Conservation (phyloP, 352 stramenopile species). For the Phytophthora citricola region DNA sequence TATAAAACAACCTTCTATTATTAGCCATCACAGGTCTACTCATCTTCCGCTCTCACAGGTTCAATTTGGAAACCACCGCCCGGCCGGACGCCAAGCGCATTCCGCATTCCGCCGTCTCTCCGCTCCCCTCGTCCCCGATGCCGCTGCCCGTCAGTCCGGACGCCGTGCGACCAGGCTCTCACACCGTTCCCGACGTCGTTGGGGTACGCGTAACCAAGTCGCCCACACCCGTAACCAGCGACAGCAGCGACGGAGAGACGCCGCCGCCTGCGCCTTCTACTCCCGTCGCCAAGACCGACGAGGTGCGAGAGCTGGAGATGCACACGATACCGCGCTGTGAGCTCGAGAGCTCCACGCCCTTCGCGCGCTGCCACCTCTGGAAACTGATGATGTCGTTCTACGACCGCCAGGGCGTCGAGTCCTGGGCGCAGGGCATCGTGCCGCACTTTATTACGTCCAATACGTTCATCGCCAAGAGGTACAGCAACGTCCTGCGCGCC, state of each 20-base stretch:
- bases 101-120: conserved; percentile 21
- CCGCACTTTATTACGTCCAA: conserved; percentile 98
- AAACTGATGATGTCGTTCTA: conserved; percentile 97
- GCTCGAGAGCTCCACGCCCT: conserved; percentile 91
- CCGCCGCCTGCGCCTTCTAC: conserved; percentile 16
- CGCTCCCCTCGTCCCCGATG: conserved; percentile 19
- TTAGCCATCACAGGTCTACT: neutral
- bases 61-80: conserved; percentile 32
- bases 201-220: conserved; percentile 33
- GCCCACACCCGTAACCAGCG: conserved; percentile 29
- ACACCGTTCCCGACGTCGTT: conserved; percentile 24
- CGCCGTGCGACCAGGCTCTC: conserved; percentile 25
- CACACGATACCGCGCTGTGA: conserved; percentile 60
- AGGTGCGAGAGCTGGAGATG: conserved; percentile 46
- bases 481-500: conserved; percentile 74
- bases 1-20: neutral
- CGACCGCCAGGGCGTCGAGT: conserved; percentile 83
- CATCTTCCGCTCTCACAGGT: conserved; percentile 8
- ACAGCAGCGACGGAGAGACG: conserved; percentile 37
- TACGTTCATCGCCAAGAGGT: conserved; percentile 93
- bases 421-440: conserved; percentile 94
- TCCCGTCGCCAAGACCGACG: conserved; percentile 49
- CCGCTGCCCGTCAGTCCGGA: conserved; percentile 29
- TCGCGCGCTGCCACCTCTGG: conserved; percentile 91
- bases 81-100: conserved; percentile 7